phyloP scores from a whole-genome alignment of 2,329 filamentous ascomycete genomes.

The Parafenestella ontariensis region DNA sequence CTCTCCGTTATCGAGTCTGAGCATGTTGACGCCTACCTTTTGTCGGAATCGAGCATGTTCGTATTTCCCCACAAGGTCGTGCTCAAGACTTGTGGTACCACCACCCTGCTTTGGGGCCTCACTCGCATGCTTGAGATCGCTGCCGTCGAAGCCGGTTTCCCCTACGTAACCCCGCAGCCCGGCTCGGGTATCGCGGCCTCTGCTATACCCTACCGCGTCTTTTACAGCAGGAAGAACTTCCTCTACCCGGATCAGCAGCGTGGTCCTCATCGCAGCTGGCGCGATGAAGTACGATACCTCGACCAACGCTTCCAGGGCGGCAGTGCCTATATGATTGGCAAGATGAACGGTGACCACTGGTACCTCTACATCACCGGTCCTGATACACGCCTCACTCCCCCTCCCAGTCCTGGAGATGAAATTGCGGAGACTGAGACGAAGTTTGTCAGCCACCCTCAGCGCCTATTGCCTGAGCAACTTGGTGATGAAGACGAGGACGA shows the following conservation, averaged over 20 bases:
- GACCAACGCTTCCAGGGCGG: constrained; percentile 91
- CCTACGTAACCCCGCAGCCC: constrained; percentile 73
- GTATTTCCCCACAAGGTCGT: constrained; percentile 99
- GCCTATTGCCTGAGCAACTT: constrained; percentile 55
- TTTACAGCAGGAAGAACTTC: constrained; percentile 99
- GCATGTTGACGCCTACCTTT: constrained; percentile 91
- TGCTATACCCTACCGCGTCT: constrained; percentile 91
- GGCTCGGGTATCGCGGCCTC: constrained; percentile 73
- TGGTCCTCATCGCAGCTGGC: constrained; percentile 96
- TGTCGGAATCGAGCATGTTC: constrained; percentile 99
- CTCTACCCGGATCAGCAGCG: constrained; percentile 93
- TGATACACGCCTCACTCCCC: constrained; percentile 78
- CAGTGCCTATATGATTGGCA: constrained; percentile 99
- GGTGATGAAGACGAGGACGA: constrained; percentile 70
- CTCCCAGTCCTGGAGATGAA: constrained; percentile 71
- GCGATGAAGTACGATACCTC: constrained; percentile 90
- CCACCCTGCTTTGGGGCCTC: constrained; percentile 87
- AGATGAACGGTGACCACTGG: constrained; percentile 99
- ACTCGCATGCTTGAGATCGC: constrained; percentile 93
- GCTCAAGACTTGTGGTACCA: constrained; percentile 97
- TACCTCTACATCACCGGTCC: constrained; percentile 96
- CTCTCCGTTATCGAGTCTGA: constrained; percentile 93
- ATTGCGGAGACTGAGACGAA: constrained; percentile 65
- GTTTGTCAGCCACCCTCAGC: constrained; percentile 64
- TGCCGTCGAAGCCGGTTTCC: constrained; percentile 85